phyloP scores from a whole-genome alignment of 176 grass and related monocot genomes.

The Microstegium vimineum region DNA sequence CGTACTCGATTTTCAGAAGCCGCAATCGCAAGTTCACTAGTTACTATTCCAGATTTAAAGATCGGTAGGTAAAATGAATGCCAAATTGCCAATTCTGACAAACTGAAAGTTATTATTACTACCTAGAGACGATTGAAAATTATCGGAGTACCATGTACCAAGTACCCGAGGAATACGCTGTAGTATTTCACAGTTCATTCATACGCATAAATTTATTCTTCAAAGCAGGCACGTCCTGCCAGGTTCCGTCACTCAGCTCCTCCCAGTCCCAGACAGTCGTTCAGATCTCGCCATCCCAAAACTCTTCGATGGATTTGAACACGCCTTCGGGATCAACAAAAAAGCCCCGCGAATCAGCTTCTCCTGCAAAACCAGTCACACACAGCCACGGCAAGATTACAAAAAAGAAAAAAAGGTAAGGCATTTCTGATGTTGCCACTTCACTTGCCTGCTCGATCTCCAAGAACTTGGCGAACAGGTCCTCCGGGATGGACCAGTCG shows the following conservation, averaged over 20 bases:
- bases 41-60: neutral
- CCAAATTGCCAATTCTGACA: neutral
- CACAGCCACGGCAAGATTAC: neutral
- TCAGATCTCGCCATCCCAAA: conserved; percentile 64
- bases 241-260: neutral
- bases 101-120: neutral
- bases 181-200: neutral
- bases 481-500: conserved; percentile 59
- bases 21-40: too few relatives aligned
- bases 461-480: conserved; percentile 40
- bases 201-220: neutral
- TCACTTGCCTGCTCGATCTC: conserved; percentile 51
- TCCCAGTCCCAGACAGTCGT: neutral
- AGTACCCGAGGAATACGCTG: neutral
- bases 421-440: neutral
- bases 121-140: too few relatives aligned
- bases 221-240: neutral
- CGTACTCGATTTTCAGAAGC: too few relatives aligned
- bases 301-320: conserved; percentile 51
- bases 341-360: conserved; percentile 42
- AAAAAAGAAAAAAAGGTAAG: neutral
- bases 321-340: conserved; percentile 33
- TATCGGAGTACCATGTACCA: neutral
- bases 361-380: conserved; percentile 45
- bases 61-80: neutral